A percentile compares a stretch with the other conserved stretches of the same genome.
Conservation (phyloP, 2,329 filamentous ascomycete species). For the Gaeumannomyces tritici region DNA sequence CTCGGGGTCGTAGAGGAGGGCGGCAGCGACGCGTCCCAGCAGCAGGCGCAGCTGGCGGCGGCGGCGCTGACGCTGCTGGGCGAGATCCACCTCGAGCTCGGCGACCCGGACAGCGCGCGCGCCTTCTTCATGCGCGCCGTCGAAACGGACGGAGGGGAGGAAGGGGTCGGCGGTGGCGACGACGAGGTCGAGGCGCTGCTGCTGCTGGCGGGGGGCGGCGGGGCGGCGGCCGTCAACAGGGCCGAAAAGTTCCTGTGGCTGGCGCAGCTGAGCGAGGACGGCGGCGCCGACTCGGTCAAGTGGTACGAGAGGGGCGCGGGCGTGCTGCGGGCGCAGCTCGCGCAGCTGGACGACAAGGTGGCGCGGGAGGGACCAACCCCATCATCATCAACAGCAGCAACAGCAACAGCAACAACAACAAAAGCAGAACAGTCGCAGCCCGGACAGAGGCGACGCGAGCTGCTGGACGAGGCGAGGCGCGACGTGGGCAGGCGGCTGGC, state of each 20-base stretch:
- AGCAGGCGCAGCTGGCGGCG: neutral
- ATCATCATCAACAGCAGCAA: conserved; percentile 10
- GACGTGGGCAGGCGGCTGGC: conserved; percentile 75
- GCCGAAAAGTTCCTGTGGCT: conserved; percentile 93
- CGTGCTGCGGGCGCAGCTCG: conserved; percentile 63
- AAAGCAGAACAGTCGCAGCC: neutral
- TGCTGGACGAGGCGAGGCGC: conserved; percentile 32
- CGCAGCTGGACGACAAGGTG: conserved; percentile 40
- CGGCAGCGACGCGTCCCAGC: conserved; percentile 10
- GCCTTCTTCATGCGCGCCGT: conserved; percentile 65
- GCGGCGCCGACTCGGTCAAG: conserved; percentile 52
- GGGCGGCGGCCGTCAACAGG: conserved; percentile 58
- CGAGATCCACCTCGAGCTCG: conserved; percentile 73
- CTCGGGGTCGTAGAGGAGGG: conserved; percentile 29
- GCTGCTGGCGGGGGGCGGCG: conserved; percentile 44
- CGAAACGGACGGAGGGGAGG: conserved; percentile 50
- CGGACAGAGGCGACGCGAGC: conserved; percentile 17
- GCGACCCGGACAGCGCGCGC: conserved; percentile 68
- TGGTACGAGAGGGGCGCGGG: conserved; percentile 65
- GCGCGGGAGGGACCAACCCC: conserved; percentile 13
- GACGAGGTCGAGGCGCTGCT: neutral
- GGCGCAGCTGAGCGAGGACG: conserved; percentile 74
- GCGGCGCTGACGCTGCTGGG: conserved; percentile 66
- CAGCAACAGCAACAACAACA: neutral
- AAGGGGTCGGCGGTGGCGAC: conserved; percentile 52